phyloP scores from a whole-genome alignment of 1,139 yeast genomes.

The Pneumocystis canis region DNA sequence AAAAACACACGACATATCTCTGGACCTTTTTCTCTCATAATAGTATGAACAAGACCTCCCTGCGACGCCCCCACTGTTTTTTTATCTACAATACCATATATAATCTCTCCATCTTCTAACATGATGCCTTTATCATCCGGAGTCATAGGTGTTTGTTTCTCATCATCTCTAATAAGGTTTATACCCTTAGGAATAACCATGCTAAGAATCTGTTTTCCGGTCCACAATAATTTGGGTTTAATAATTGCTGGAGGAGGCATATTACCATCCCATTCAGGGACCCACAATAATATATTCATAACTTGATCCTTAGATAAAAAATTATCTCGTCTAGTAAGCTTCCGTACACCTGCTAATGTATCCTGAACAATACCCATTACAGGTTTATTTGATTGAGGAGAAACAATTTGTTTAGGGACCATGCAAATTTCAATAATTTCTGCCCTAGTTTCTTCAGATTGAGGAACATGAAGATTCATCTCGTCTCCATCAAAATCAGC shows the following conservation, averaged over 20 bases:
- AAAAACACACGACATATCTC: constrained; percentile 77
- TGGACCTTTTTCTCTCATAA: constrained; percentile 95
- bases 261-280: constrained; percentile 97
- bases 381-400: constrained; percentile 96
- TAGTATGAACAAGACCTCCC: constrained; percentile 94
- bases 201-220: constrained; percentile 89
- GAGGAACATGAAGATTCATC: constrained; percentile 99
- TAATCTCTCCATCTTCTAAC: constrained; percentile 79
- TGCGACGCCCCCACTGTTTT: constrained; percentile 97
- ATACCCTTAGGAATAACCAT: constrained; percentile 93
- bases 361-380: constrained; percentile 99
- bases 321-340: constrained; percentile 79
- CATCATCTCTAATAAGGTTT: constrained; percentile 84
- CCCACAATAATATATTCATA: constrained; percentile 93
- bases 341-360: constrained; percentile 91
- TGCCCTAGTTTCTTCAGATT: constrained; percentile 94
- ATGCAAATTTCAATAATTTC: constrained; percentile 91
- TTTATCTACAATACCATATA: constrained; percentile 95
- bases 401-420: constrained; percentile 91
- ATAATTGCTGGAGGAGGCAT: constrained; percentile 93
- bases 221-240: constrained; percentile 93
- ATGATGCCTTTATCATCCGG: constrained; percentile 88
- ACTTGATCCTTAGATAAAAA: constrained; percentile 87
- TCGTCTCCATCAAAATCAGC: constrained; percentile 99
- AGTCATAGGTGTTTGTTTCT: constrained; percentile 66